Conservation (phyloP, 2,329 filamentous ascomycete species). For the Trichophaea hybrida region DNA sequence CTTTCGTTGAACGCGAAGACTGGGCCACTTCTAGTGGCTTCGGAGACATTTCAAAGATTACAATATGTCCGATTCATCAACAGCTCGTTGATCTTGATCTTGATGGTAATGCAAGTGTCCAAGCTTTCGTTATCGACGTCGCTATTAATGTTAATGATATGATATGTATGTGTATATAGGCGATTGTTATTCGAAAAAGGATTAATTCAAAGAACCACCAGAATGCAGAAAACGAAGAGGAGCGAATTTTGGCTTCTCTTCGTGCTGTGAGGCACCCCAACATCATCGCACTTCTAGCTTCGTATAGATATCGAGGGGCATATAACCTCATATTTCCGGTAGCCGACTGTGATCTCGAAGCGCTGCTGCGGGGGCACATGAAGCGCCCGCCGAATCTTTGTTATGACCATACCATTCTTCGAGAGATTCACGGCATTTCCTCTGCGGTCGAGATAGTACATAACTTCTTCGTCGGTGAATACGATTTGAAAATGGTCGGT, state of each 20-base stretch:
- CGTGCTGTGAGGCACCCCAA: background rate
- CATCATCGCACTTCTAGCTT: slow-evolving; percentile 7
- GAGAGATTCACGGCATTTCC: background rate
- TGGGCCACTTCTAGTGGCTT: background rate
- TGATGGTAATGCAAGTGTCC: background rate
- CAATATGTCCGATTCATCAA: background rate
- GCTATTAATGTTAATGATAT: background rate
- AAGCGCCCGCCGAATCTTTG: background rate
- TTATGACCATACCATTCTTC: background rate
- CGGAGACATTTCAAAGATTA: background rate
- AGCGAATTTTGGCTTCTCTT: background rate
- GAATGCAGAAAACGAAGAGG: background rate
- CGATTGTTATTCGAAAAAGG: background rate
- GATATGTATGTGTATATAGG: too few species aligned
- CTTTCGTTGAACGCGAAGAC: background rate
- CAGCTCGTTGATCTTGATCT: background rate
- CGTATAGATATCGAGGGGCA: background rate
- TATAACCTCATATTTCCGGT: slow-evolving; percentile 15
- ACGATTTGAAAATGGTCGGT: slow-evolving; percentile 25
- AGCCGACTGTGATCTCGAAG: background rate
- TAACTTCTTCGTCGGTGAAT: slow-evolving; percentile 13
- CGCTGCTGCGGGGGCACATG: background rate
- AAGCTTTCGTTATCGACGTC: background rate
- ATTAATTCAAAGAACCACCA: background rate
- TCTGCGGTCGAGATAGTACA: slow-evolving; percentile 16